Base-by-base conservation (phyloP, 1,284 basidiomycete species). In the Schizophyllum commune region DNA sequence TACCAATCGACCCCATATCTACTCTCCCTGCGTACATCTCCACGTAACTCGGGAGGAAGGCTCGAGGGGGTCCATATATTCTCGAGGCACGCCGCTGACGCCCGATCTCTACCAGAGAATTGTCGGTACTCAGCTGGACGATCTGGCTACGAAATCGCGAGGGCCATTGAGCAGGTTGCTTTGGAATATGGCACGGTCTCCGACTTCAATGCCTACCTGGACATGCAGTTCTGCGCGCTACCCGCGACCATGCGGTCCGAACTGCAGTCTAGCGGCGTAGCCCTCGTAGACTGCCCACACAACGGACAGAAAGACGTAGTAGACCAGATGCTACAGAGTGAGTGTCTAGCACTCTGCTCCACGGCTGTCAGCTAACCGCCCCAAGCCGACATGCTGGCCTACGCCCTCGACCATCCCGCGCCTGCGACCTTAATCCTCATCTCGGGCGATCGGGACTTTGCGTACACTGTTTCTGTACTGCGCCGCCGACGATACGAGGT, bases 221-320 rank as follows among this genome's bases (percentile, higher is more conserved):
- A 80, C 39, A 47, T 47, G 39, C 39, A 47, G 17, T 17, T 13
- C 39, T 47, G 39, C 39, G 39, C 39, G 39, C 9, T 47, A 47
- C 39, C 39, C 39, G 39, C 39, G 39, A 8, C 13, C 3, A 47
- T 79, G 58, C 82, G 76, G 65, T 86, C 80, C 1, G 82, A 85
- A 66, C 74, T 86, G 20, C 84, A 85, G 65, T 78, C 77, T 0
- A 84, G 84, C 17, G 84, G 84, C 2, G 79, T 85, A 7, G 83
- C 83, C 13, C 66, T 86, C 56, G 80, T 76, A 39, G 80, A 85
- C 65, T 84, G 81, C 62, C 83, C 83, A 15, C 81, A 83, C 61
- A 83, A 82, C 64, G 82, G 81, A 32, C 75, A 73, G 60, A 85
- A 85, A 66, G 75, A 81, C 60, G 78, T 80, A 11, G 79, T 77